Conservation (phyloP, 2,329 filamentous ascomycete genomes). For the Reticulascus tulasneorum region DNA sequence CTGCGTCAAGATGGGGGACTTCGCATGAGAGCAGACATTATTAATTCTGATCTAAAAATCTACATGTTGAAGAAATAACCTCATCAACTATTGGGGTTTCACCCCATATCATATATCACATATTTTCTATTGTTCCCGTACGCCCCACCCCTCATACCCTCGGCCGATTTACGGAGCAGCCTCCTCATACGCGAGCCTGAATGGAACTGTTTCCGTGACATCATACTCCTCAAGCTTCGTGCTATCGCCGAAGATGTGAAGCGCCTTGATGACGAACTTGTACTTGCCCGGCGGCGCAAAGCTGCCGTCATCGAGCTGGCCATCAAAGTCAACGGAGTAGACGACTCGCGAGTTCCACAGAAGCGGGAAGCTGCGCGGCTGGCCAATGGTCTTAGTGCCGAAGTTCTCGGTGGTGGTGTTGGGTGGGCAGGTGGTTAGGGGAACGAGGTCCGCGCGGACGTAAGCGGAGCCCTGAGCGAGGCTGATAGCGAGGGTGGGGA, state of each 20-base stretch:
- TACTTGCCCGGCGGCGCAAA: slow-evolving; percentile 48
- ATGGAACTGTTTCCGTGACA: slow-evolving; percentile 32
- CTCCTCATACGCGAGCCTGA: slow-evolving; percentile 39
- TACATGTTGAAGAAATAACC: slow-evolving; percentile 4
- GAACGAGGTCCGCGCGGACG: slow-evolving; percentile 41
- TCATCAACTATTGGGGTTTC: neutral
- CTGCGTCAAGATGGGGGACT: no score
- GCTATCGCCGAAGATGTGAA: slow-evolving; percentile 48
- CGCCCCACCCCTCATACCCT: neutral
- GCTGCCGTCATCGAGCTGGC: slow-evolving; percentile 39
- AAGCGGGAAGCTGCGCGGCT: slow-evolving; percentile 37
- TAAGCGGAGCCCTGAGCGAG: slow-evolving; percentile 42
- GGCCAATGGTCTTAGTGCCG: slow-evolving; percentile 38
- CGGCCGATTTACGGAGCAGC: slow-evolving; percentile 1
- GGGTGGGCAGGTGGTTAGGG: slow-evolving; percentile 24
- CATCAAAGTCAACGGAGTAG: slow-evolving; percentile 35
- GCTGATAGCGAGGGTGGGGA: slow-evolving; percentile 36
- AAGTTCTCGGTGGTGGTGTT: slow-evolving; percentile 26
- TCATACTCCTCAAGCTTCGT: slow-evolving; percentile 44
- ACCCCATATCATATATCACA: neutral
- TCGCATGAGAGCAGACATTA: neutral
- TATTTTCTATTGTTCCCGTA: neutral
- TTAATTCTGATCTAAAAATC: slow-evolving; percentile 2
- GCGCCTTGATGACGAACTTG: slow-evolving; percentile 42
- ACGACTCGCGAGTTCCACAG: slow-evolving; percentile 26